Evolutionary conservation across 1,284 basidiomycete species (phyloP).

Genomic region (Cutaneotrichosporon sp.): DNA sequence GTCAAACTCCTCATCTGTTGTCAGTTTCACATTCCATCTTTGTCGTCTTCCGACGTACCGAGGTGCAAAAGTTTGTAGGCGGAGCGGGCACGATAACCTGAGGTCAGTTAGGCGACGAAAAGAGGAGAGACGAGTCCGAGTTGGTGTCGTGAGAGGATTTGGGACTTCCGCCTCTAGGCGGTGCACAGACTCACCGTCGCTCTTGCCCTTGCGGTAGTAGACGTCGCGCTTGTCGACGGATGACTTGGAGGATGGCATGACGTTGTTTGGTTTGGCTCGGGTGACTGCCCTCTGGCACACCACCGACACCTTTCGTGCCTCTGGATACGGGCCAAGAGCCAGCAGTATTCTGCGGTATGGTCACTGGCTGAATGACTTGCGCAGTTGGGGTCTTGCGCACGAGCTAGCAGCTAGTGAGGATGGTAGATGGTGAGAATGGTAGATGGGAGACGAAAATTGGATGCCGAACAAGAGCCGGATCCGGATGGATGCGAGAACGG

Average conservation of each 20-base stretch:
- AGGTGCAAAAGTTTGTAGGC: constrained; percentile 58
- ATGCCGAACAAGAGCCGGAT: not conserved
- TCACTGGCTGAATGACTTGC: not conserved
- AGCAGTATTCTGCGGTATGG: not conserved
- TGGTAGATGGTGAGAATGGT: not conserved
- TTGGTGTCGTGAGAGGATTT: not conserved
- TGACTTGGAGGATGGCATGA: constrained; percentile 49
- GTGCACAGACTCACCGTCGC: constrained; percentile 28
- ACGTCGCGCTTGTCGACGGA: constrained; percentile 57
- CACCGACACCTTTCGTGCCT: not conserved
- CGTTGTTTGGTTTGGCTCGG: not conserved
- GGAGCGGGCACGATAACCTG: constrained; percentile 59
- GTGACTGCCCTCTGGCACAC: constrained; percentile 3
- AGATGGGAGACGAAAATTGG: not conserved
- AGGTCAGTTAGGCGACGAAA: not conserved
- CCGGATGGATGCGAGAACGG: not conserved
- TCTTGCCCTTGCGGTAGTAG: constrained; percentile 56
- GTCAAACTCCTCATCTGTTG: constrained; percentile 58
- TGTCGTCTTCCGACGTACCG: constrained; percentile 12
- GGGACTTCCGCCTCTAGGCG: not conserved
- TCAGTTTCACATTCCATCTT: not conserved
- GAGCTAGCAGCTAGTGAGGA: not conserved
- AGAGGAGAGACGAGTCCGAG: not conserved
- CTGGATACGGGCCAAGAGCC: not conserved
- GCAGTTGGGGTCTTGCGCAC: not conserved